A percentile compares a stretch with the other conserved stretches of the same genome.
phyloP scores from a whole-genome alignment of 2,329 filamentous ascomycete genomes.

The Aureobasidium subglaciale region DNA sequence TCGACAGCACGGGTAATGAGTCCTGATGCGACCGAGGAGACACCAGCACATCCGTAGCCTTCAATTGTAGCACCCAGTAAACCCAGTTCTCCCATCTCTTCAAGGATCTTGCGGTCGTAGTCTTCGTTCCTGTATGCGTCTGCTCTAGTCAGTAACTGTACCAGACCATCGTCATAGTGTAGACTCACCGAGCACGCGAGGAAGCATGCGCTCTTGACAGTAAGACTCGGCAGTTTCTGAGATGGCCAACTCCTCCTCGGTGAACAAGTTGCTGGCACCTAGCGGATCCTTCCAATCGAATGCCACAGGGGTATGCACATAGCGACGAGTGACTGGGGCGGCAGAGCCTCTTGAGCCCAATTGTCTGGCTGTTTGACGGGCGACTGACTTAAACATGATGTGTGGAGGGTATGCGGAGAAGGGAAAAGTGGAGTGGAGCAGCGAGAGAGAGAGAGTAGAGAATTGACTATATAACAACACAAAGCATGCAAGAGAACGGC shows the following conservation, averaged over 20 bases:
- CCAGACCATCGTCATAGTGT: neutral
- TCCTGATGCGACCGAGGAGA: slow-evolving; percentile 80
- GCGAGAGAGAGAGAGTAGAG: neutral
- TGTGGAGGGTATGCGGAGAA: neutral
- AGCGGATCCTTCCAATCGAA: slow-evolving; percentile 96
- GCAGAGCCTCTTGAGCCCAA: slow-evolving; percentile 27
- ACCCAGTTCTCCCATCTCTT: slow-evolving; percentile 91
- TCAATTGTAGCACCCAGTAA: slow-evolving; percentile 78
- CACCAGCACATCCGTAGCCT: slow-evolving; percentile 82
- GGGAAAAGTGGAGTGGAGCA: neutral
- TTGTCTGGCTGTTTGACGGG: slow-evolving; percentile 35
- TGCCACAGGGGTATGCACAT: slow-evolving; percentile 36
- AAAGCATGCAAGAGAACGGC: neutral
- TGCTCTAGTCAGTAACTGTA: slow-evolving; percentile 30
- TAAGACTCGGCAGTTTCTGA: slow-evolving; percentile 86
- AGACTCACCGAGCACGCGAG: slow-evolving; percentile 69
- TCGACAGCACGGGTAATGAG: slow-evolving; percentile 87
- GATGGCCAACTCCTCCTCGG: slow-evolving; percentile 86
- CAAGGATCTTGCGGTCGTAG: slow-evolving; percentile 76
- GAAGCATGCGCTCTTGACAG: slow-evolving; percentile 82
- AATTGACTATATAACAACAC: slow-evolving; percentile 2
- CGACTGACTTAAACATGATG: slow-evolving; percentile 39
- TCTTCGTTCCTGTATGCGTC: slow-evolving; percentile 81
- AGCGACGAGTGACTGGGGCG: slow-evolving; percentile 29
- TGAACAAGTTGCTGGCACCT: slow-evolving; percentile 64